phyloP scores from a whole-genome alignment of 73 alveolate species.

The Paramecium pentaurelia region DNA sequence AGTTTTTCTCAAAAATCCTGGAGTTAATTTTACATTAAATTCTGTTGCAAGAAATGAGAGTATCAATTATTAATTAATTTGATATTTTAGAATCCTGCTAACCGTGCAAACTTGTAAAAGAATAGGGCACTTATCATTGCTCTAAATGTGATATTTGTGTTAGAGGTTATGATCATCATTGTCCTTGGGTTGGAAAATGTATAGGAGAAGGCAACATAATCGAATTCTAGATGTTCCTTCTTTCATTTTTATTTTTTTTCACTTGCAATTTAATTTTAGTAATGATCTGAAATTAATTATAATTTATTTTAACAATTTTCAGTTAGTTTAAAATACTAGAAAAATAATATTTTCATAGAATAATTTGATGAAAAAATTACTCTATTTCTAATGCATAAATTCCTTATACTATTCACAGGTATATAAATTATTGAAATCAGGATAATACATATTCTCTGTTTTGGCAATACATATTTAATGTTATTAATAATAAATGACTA shows the following conservation, averaged over 20 bases:
- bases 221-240: slow-evolving; percentile 56
- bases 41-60: neutral
- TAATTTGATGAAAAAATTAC: too few relatives aligned
- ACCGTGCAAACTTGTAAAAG: neutral
- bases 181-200: slow-evolving; percentile 88
- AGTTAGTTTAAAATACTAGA: too few relatives aligned
- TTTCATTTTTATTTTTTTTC: slow-evolving; percentile 32
- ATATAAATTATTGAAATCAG: too few relatives aligned
- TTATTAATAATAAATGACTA: too few relatives aligned
- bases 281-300: neutral
- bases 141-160: slow-evolving; percentile 66
- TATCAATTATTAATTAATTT: neutral
- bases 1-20: slow-evolving; percentile 16
- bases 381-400: too few relatives aligned
- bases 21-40: slow-evolving; percentile 20
- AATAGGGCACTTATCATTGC: slow-evolving; percentile 71
- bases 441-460: too few relatives aligned
- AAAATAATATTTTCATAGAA: too few relatives aligned
- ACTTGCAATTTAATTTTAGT: neutral
- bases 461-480: too few relatives aligned
- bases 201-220: slow-evolving; percentile 69
- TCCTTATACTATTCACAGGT: too few relatives aligned
- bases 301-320: neutral
- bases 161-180: slow-evolving; percentile 80
- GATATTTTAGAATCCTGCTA: slow-evolving; percentile 18